These are phyloP conservation scores for Colletotrichum camelliae DNA, from an alignment of 2,329 filamentous ascomycete species.

Conservation along the genomic window DNA sequence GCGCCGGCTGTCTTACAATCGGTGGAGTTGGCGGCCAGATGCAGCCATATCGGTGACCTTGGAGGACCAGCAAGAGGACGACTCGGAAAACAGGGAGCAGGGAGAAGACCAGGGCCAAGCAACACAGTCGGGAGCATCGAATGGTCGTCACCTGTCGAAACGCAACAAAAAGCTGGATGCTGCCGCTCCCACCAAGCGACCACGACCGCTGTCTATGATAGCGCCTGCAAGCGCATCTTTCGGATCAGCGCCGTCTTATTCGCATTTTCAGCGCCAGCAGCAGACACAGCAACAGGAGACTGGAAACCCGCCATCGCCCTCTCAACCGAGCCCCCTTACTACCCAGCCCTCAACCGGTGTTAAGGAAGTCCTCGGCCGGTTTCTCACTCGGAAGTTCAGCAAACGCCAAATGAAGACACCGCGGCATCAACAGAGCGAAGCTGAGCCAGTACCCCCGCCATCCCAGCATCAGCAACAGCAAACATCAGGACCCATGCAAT, in stretches of 20 bases:
- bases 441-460: not conserved
- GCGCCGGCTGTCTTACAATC: slow-evolving; percentile 8
- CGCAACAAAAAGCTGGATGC: not conserved
- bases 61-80: slow-evolving; percentile 1
- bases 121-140: not conserved
- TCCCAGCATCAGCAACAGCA: not conserved
- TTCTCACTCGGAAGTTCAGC: slow-evolving; percentile 6
- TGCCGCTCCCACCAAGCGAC: not conserved
- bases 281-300: not conserved
- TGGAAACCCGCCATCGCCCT: not conserved
- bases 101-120: not conserved
- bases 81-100: not conserved
- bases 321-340: not conserved
- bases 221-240: slow-evolving; percentile 3
- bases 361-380: slow-evolving; percentile 8
- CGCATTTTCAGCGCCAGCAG: not conserved
- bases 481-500: slow-evolving; percentile 6
- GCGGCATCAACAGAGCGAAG: not conserved
- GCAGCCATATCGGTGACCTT: not conserved
- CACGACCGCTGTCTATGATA: slow-evolving; percentile 7
- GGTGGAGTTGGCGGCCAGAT: slow-evolving; percentile 19
- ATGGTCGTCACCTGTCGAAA: not conserved
- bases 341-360: not conserved
- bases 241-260: not conserved
- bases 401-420: not conserved